These are phyloP conservation scores for Fragaria nilgerrensis DNA, from an alignment of 306 rosid species.

Conservation along the genomic window DNA sequence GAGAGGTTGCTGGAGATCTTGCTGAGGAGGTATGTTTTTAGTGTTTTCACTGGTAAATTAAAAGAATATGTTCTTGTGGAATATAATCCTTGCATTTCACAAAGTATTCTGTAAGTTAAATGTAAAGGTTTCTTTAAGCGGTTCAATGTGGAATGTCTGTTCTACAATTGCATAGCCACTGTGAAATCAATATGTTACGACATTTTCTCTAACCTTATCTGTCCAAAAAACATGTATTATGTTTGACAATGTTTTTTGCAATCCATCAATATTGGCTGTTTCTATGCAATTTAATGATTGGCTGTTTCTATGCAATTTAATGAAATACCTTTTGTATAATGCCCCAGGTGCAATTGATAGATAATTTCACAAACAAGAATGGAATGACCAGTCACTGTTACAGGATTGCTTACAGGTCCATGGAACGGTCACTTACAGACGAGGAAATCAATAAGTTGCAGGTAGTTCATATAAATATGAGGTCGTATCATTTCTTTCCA, in stretches of 20 bases:
- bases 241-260: background rate
- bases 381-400: conserved; percentile 97
- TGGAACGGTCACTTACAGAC: conserved; percentile 96
- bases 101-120: background rate
- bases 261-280: background rate
- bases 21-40: conserved; percentile 79
- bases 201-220: background rate
- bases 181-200: background rate
- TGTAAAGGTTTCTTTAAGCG: background rate
- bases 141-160: background rate
- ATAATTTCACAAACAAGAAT: conserved; percentile 93
- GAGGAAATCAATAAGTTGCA: conserved; percentile 79
- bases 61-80: background rate
- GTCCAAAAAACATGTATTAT: background rate
- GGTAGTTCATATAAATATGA: conserved; percentile 9
- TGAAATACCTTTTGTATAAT: background rate
- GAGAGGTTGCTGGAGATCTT: conserved; percentile 87
- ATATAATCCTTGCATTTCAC: background rate
- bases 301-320: too few species aligned
- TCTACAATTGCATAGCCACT: background rate
- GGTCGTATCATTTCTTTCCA: background rate
- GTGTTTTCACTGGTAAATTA: background rate
- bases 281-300: too few species aligned
- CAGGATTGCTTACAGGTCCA: conserved; percentile 86
- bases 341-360: conserved; percentile 75